A percentile compares a stretch with the other conserved stretches of the same genome.
Evolutionary conservation across 164 flowering plant genomes (phyloP).

Genomic region (Magnolia kwangsiensis): DNA sequence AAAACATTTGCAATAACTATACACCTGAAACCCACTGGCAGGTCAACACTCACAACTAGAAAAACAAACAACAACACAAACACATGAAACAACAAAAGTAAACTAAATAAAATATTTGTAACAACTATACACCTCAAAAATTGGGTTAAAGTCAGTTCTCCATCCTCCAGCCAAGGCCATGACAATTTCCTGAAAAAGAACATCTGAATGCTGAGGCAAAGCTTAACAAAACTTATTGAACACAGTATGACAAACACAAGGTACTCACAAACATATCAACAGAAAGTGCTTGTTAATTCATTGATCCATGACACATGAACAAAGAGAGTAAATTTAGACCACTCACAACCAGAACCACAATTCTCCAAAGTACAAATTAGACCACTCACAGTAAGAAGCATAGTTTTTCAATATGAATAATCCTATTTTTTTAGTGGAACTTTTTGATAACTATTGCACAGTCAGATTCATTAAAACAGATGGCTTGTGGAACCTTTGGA

Average conservation of each 20-base stretch:
- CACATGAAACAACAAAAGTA: not conserved
- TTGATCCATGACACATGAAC: slow-evolving; percentile 76
- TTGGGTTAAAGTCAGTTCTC: not conserved
- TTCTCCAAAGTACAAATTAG: too few species aligned
- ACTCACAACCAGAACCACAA: not conserved
- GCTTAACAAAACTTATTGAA: slow-evolving; percentile 13
- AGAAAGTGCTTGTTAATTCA: slow-evolving; percentile 42
- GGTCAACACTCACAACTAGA: not conserved
- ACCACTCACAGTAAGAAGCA: not conserved
- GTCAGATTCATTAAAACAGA: too few species aligned
- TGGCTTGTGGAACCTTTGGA: too few species aligned
- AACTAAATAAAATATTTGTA: not conserved
- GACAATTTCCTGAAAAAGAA: not conserved
- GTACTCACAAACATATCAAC: not conserved
- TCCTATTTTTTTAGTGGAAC: too few species aligned
- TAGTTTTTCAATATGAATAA: too few species aligned
- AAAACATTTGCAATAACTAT: not conserved
- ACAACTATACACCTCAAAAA: not conserved
- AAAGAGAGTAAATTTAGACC: slow-evolving; percentile 7
- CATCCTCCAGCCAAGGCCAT: not conserved
- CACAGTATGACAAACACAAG: not conserved
- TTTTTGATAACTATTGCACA: too few species aligned
- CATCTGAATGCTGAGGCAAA: slow-evolving; percentile 9
- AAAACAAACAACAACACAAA: not conserved
- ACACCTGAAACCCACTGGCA: slow-evolving; percentile 17